phyloP scores from a whole-genome alignment of 1,139 yeast species.

The Chernovozyma sophiae-reginae region DNA sequence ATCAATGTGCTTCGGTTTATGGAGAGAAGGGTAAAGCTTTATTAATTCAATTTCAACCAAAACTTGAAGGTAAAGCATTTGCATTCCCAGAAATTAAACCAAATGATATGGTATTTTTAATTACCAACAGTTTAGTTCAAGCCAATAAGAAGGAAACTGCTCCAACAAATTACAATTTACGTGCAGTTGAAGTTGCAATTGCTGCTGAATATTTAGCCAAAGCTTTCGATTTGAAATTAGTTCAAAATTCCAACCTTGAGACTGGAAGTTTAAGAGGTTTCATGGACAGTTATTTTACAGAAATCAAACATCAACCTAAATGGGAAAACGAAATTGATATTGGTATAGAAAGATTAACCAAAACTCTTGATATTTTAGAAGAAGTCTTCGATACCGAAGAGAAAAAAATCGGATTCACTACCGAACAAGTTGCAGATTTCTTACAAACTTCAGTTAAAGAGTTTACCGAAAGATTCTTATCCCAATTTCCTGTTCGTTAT shows the following conservation, averaged over 20 bases:
- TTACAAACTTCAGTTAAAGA: constrained; percentile 42
- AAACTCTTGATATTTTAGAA: constrained; percentile 43
- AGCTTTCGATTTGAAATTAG: constrained; percentile 39
- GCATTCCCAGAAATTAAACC: constrained; percentile 47
- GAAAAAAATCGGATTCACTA: constrained; percentile 46
- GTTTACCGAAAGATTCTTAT: constrained; percentile 43
- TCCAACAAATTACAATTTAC: constrained; percentile 62
- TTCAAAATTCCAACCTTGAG: constrained; percentile 51
- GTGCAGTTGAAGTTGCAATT: constrained; percentile 66
- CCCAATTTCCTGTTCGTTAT: constrained; percentile 55
- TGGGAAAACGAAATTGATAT: constrained; percentile 48
- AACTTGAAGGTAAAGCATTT: constrained; percentile 53
- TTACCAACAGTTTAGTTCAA: constrained; percentile 60
- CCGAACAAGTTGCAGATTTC: constrained; percentile 44
- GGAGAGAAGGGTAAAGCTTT: constrained; percentile 62
- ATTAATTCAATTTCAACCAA: constrained; percentile 60
- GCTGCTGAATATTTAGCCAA: constrained; percentile 58
- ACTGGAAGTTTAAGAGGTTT: constrained; percentile 68
- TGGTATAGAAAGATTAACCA: constrained; percentile 37
- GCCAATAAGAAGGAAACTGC: constrained; percentile 70
- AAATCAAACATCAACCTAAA: constrained; percentile 24
- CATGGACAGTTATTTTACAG: constrained; percentile 47
- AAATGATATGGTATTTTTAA: constrained; percentile 48
- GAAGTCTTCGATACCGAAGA: constrained; percentile 24
- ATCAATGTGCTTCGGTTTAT: constrained; percentile 68